Conservation (phyloP, 257 asterid species). For the Solanum boliviense region DNA sequence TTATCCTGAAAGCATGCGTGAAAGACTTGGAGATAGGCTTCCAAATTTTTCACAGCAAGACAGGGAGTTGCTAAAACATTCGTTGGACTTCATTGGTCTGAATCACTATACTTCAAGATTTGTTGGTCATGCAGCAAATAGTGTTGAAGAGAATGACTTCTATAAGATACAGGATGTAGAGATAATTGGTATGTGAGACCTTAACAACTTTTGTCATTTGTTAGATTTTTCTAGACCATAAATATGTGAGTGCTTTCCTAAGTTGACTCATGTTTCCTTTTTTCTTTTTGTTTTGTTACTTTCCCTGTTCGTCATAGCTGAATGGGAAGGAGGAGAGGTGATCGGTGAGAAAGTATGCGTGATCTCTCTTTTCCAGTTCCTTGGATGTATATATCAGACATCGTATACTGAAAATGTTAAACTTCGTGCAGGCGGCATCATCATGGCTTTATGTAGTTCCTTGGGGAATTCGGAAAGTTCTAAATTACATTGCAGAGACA, state of each 20-base stretch:
- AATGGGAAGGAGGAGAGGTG: conserved; percentile 40
- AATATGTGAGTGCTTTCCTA: background rate
- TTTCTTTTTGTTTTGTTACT: conserved; percentile 5
- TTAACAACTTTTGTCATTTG: background rate
- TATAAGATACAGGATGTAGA: conserved; percentile 36
- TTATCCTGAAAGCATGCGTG: conserved; percentile 42
- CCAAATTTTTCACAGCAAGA: conserved; percentile 38
- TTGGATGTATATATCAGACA: background rate
- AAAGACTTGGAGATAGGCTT: conserved; percentile 35
- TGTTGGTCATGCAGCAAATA: conserved; percentile 24
- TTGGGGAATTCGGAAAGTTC: conserved; percentile 42
- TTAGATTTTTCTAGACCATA: background rate
- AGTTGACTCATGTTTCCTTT: background rate
- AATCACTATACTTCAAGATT: conserved; percentile 48
- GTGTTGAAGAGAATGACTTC: conserved; percentile 26
- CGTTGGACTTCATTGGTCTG: conserved; percentile 44
- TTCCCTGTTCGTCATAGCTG: conserved; percentile 20
- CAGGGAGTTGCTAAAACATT: conserved; percentile 27
- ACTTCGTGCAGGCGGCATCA: conserved; percentile 36
- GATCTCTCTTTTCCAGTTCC: background rate
- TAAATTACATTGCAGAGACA: conserved; percentile 28
- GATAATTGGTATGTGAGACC: conserved; percentile 27
- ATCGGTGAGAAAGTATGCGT: conserved; percentile 38
- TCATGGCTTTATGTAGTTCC: conserved; percentile 47
- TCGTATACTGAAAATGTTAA: background rate